Evolutionary conservation across 1,284 basidiomycete genomes (phyloP).

Genomic region (Fistulinella staudtii): DNA sequence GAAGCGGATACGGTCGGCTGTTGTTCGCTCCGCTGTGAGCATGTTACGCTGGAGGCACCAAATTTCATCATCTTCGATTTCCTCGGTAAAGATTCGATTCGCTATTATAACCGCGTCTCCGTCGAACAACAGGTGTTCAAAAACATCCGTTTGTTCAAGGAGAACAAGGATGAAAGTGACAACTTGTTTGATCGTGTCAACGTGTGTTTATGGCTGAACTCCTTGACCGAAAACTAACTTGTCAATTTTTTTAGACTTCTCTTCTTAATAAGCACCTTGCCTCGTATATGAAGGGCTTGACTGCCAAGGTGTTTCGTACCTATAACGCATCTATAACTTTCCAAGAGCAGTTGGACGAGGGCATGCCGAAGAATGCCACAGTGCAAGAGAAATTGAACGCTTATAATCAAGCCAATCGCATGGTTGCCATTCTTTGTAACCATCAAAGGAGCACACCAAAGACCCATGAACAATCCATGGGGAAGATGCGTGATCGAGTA

Average conservation of each 20-base stretch:
- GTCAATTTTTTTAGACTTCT: conserved; percentile 56
- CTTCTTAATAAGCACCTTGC: conserved; percentile 87
- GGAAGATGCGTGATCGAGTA: conserved; percentile 88
- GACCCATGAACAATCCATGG: conserved; percentile 88
- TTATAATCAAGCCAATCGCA: conserved; percentile 93
- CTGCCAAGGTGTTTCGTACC: conserved; percentile 98
- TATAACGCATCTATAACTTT: conserved; percentile 96
- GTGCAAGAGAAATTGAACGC: conserved; percentile 91
- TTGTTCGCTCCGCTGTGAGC: conserved; percentile 92
- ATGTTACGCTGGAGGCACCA: conserved; percentile 86
- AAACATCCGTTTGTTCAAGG: conserved; percentile 87
- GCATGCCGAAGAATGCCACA: conserved; percentile 67
- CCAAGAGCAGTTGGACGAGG: conserved; percentile 80
- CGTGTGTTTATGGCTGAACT: conserved; percentile 40
- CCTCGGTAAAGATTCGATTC: conserved; percentile 95
- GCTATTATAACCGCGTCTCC: conserved; percentile 87
- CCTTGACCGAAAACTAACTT: conserved; percentile 2
- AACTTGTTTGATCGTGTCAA: conserved; percentile 91
- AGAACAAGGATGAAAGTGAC: conserved; percentile 86
- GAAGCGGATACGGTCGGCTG: conserved; percentile 98
- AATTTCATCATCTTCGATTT: conserved; percentile 91
- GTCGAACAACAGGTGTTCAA: conserved; percentile 89
- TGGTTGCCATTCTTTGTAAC: conserved; percentile 96
- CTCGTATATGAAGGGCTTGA: conserved; percentile 92
- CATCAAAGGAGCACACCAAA: conserved; percentile 94